Base-by-base conservation (phyloP, 73 alveolate species). In the Blepharisma japonicum region DNA sequence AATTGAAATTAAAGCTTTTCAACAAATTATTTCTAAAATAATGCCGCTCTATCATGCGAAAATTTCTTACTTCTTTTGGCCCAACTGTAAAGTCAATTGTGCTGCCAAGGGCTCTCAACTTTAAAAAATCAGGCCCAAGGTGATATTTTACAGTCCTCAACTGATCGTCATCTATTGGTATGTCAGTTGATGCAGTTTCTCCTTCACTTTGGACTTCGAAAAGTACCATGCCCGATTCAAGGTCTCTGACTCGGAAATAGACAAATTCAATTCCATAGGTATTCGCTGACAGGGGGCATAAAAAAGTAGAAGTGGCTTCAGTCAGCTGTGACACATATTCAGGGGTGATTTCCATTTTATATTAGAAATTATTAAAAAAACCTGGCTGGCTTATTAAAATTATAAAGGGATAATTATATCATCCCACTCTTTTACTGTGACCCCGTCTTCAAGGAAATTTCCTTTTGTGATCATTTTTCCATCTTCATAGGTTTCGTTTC, bases 11-110 rank as follows among this genome's bases (percentile, higher is more conserved):
- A 76, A 86, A 95, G 56, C 88, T 78, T 77, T 93, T 56, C 23
- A 95, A 80, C 50, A 93, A 81, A 32, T 77, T 68, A 21, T 86
- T 93, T 79, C 87, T 94, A 89, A 93, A 94, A 88, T 94, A 96
- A 87, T 92, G 98, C 76, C 98, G 85, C 85, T 96, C 98, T 54
- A 96, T 82, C 86, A 96, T 90, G 56, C 80, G 71, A 80, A 96
- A 94, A 68, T 95, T 90, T 78, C 88, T 91, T 11, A 94, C 96
- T 6, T 94, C 91, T 56, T 94, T 78, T 18, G 77, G 67, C 5
- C 97, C 96, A 0, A 92, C 95, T 9, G 90, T 55, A 77, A 93
- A 93, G 39, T 88, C 90, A 49, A 93, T 80, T 45, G 92, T 85
- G 20, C 91, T 89, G 14, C 97, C 97, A 54, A 93, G 83, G 49